phyloP scores from a whole-genome alignment of 2,329 filamentous ascomycete genomes.

The Colletotrichum sp. region DNA sequence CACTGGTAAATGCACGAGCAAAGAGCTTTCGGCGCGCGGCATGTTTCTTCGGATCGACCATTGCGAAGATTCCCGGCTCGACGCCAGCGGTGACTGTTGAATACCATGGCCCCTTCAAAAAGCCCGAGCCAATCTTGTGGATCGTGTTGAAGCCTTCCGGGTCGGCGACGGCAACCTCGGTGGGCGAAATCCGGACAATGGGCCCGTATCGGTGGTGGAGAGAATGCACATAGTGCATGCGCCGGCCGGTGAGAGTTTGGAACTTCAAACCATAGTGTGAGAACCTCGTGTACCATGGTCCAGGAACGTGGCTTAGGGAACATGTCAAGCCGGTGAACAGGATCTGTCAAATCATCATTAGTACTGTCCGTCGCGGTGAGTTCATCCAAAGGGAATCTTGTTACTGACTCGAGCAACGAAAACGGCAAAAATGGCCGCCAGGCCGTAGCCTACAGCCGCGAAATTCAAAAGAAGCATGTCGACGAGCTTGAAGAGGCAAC shows the following conservation, averaged over 20 bases:
- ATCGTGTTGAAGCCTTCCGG: constrained; percentile 32
- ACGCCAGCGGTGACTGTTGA: constrained; percentile 11
- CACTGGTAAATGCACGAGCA: constrained; percentile 43
- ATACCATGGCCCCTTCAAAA: constrained; percentile 29
- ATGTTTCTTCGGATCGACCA: not conserved
- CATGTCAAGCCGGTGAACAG: constrained; percentile 7
- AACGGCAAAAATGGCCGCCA: not conserved
- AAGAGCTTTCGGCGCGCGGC: constrained; percentile 40
- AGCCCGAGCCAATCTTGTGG: constrained; percentile 31
- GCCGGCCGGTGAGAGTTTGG: constrained; percentile 13
- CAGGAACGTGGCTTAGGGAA: not conserved
- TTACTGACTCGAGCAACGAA: not conserved
- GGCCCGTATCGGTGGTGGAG: constrained; percentile 55
- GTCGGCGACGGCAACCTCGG: constrained; percentile 27
- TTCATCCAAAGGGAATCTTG: not conserved
- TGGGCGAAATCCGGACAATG: constrained; percentile 29
- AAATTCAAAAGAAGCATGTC: not conserved
- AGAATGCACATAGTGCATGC: constrained; percentile 55
- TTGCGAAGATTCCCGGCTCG: constrained; percentile 4
- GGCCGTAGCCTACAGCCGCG: not conserved
- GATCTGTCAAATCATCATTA: not conserved
- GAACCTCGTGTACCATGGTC: not conserved
- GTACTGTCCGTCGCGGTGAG: not conserved
- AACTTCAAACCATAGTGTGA: constrained; percentile 29
- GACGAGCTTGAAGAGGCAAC: not conserved